phyloP scores from a whole-genome alignment of 257 asterid genomes.

The Vinca minor region DNA sequence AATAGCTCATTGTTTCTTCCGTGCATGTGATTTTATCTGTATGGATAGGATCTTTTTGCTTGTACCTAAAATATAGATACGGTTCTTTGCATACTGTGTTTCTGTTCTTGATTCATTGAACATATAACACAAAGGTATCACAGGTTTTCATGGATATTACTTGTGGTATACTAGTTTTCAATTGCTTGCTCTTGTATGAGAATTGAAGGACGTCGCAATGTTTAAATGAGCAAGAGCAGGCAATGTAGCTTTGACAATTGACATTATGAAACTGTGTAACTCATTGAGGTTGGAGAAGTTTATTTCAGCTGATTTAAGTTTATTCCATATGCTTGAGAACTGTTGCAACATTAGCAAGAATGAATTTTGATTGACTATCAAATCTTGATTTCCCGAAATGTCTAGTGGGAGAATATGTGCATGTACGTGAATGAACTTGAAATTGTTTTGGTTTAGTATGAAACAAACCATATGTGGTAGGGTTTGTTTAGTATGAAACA shows the following conservation, averaged over 20 bases:
- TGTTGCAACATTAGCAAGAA: neutral
- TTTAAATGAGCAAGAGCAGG: neutral
- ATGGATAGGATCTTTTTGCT: neutral
- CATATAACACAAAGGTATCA: neutral
- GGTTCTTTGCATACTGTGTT: neutral
- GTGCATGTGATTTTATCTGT: neutral
- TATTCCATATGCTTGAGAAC: neutral
- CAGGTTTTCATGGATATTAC: neutral
- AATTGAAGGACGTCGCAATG: neutral
- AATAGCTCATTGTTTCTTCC: neutral
- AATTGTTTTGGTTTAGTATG: neutral
- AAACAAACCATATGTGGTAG: neutral
- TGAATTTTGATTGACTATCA: neutral
- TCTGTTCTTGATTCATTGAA: neutral
- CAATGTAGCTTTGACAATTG: neutral
- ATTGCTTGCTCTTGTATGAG: constrained; percentile 1
- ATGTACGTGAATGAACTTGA: neutral
- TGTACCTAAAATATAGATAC: neutral
- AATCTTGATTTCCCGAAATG: neutral
- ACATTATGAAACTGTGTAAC: neutral
- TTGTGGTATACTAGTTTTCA: neutral
- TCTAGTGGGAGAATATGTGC: neutral
- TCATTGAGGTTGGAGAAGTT: neutral
- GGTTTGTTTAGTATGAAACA: too few relatives aligned
- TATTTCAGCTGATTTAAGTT: neutral